Evolutionary conservation across 129 eudicot species (phyloP), one percentile per base, ranked within the genome.

Genomic region (Helianthus tuberosus): DNA sequence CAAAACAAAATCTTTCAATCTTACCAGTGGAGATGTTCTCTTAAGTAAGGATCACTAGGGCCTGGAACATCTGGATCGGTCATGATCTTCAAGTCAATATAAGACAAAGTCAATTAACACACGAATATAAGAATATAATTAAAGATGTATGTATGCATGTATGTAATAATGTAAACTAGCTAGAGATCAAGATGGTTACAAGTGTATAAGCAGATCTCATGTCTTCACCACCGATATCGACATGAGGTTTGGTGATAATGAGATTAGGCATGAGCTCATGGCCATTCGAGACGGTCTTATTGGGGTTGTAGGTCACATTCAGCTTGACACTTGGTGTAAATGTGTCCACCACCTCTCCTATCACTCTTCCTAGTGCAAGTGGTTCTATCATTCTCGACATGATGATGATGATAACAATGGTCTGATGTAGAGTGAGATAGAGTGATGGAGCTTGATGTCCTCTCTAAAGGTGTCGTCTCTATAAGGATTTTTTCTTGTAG

Each of bases 171-270:
- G 36, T 32, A 3, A 32, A 32, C 36, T 32, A 2, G 17, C 52
- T 8, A 41, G 53, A 71, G 61, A 84, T 23, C 27, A 47, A 46
- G 64, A 73, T 48, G 58, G 77, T 47, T 89, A 93, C 98, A 70
- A 93, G 96, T 25, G 98, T 93, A 68, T 82, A 93, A 68, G 98
- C 89, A 60, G 89, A 73, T 78, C 98, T 80, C 90, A 93, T 87
- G 82, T 89, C 98, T 78, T 93, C 88, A 3, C 98, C 96, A n/a
- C 96, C 98, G 0, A 93, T 89, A 64, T 89, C 89, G 48, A 93
- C 98, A 7, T 90, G 87, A 29, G 98, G 98, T 64, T 72, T 82
- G 54, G 78, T 63, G 50, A 76, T 52, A 55, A 89, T 68, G 79
- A 87, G 75, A 62, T 78, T 48, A 67, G 98, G 96, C 95, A 89